Evolutionary conservation across 768 basidiomycete species (phyloP), one percentile per base, ranked within the genome.

Genomic region (Russula sp.): DNA sequence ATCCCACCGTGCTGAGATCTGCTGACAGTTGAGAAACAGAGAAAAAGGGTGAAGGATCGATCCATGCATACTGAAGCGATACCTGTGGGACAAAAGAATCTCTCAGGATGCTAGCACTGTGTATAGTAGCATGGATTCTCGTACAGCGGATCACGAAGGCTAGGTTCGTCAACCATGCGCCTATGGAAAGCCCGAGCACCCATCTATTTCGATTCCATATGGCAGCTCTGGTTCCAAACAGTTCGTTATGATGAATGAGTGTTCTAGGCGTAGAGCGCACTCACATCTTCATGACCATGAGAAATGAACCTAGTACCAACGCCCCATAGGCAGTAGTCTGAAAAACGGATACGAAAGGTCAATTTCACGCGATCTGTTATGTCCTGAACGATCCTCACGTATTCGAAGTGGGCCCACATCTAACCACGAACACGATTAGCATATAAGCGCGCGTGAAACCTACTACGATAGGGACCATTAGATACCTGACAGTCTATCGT

Each of bases 221-320:
- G 1, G 63, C 63, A 32, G 22, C 10, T 62, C 63, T 65, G 39
- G 8, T n/a, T 35, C 38, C 38, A 32, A 51, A 50, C 0, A 11
- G 29, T 36, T 38, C 14, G 34, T 63, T 8, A 51, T 18, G 16
- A 49, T 1, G 8, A 16, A 14, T 7, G 16, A 7, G 18, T 20
- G 42, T 16, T 18, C 16, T 14, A 14, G 20, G 10, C 20, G 36
- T 20, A 5, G 22, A 29, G 7, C 1, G 38, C 1, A 16, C 64
- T 51, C 45, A 65, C 64, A 65, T 51, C 20, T 56, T 56, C 20
- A 65, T 48, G 49, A 65, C 36, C 38, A 65, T 47, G 29, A 63
- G 20, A 1, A 63, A 29, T 14, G 49, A 45, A 18, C 34, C 55
- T 10, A 58, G 22, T 4, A 32, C n/a, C n/a, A 62, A 54, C 16